A percentile compares a stretch with the other conserved stretches of the same genome.
Conservation (phyloP, 345 rosid genomes). For the Psidium guajava region DNA sequence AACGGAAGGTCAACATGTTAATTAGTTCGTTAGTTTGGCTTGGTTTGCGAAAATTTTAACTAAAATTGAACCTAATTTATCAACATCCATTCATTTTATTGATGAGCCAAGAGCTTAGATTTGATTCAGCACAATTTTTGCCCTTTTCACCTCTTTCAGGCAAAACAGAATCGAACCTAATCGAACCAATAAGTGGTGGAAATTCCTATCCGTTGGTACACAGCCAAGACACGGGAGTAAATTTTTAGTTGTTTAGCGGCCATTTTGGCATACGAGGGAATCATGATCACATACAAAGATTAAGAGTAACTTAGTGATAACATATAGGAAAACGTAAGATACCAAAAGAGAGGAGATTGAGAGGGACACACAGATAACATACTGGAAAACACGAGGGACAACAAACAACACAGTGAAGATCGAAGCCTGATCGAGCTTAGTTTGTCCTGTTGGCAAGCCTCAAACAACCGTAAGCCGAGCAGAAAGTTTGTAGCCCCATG, state of each 20-base stretch:
- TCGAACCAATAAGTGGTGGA: neutral
- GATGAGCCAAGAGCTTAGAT: neutral
- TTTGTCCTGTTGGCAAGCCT: neutral
- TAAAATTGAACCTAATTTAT: neutral
- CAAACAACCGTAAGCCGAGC: neutral
- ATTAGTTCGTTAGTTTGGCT: neutral
- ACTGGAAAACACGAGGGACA: neutral
- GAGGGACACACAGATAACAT: neutral
- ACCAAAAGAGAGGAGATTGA: neutral
- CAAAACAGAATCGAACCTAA: neutral
- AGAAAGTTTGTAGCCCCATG: neutral
- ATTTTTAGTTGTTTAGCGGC: neutral
- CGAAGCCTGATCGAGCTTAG: neutral
- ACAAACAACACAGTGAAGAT: neutral
- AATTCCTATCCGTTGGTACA: neutral
- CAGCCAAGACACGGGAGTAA: neutral
- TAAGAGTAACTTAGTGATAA: neutral
- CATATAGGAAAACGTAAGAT: neutral
- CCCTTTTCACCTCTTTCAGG: neutral
- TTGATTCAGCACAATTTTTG: neutral
- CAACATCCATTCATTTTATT: neutral
- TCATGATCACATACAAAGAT: neutral
- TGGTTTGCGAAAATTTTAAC: neutral
- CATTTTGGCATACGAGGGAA: neutral
- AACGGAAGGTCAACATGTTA: neutral